Evolutionary conservation across 768 basidiomycete species (phyloP).

Genomic region (Gloeopeniophorella convolvens): DNA sequence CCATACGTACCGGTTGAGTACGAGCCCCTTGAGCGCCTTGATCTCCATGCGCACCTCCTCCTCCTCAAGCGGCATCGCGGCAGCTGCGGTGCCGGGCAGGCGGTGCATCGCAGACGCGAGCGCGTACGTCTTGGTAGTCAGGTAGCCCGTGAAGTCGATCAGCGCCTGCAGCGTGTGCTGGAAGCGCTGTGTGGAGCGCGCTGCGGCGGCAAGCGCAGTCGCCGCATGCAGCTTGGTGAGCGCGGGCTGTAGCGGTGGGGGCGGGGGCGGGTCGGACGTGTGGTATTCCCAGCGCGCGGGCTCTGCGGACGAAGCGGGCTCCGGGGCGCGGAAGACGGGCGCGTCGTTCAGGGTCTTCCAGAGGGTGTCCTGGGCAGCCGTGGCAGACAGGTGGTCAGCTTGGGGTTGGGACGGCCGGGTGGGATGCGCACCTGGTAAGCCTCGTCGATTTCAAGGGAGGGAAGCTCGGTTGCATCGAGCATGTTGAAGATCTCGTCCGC

Average conservation of each 20-base stretch:
- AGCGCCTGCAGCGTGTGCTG: conserved; percentile 62
- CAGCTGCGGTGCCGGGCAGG: conserved; percentile 19
- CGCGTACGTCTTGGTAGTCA: conserved; percentile 66
- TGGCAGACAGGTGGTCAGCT: background rate
- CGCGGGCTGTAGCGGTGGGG: conserved; percentile 22
- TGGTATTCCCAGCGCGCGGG: conserved; percentile 34
- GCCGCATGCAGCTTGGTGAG: conserved; percentile 20
- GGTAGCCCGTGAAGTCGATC: conserved; percentile 71
- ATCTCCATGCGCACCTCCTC: conserved; percentile 73
- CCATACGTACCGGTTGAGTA: conserved; percentile 56
- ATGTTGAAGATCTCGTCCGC: conserved; percentile 55
- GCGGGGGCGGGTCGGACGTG: conserved; percentile 26
- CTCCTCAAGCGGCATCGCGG: conserved; percentile 36
- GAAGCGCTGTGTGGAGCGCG: conserved; percentile 30
- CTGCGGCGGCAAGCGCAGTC: conserved; percentile 5
- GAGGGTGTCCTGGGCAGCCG: conserved; percentile 36
- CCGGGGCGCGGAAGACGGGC: conserved; percentile 37
- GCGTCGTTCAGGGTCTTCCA: conserved; percentile 56
- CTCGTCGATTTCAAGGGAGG: conserved; percentile 53
- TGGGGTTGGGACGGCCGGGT: background rate
- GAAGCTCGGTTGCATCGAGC: conserved; percentile 46
- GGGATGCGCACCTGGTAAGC: conserved; percentile 44
- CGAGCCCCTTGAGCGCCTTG: conserved; percentile 70
- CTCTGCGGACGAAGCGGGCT: conserved; percentile 17
- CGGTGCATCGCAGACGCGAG: conserved; percentile 25